Percentiles rank a stretch among this genome's conserved stretches.
Conservation (phyloP, 192 early-diverging fungal genomes). For the Coemansia sp. region DNA sequence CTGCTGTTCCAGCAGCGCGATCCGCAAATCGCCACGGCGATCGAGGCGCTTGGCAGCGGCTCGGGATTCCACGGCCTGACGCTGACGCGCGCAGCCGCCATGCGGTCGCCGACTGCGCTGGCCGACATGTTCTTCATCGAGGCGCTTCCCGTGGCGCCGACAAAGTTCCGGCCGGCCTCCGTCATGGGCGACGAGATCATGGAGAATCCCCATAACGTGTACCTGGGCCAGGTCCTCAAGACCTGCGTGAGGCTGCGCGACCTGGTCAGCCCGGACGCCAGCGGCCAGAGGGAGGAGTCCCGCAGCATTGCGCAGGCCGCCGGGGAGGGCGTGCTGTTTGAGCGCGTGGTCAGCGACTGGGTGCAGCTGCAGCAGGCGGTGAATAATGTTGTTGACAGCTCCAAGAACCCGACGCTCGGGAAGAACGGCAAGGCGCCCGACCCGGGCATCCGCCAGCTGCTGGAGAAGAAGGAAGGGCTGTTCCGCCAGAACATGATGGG, state of each 20-base stretch:
- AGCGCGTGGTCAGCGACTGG: slow-evolving; percentile 59
- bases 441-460: slow-evolving; percentile 90
- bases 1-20: slow-evolving; percentile 80
- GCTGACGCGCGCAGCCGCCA: slow-evolving; percentile 38
- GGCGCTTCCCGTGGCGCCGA: slow-evolving; percentile 86
- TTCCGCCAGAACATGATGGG: slow-evolving; percentile 99
- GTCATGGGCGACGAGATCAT: slow-evolving; percentile 86
- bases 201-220: slow-evolving; percentile 95
- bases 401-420: slow-evolving; percentile 73
- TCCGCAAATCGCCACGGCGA: slow-evolving; percentile 40
- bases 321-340: slow-evolving; percentile 32
- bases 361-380: slow-evolving; percentile 86
- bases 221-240: slow-evolving; percentile 82
- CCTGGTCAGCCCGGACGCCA: slow-evolving; percentile 40
- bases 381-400: slow-evolving; percentile 91
- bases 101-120: slow-evolving; percentile 52
- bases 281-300: slow-evolving; percentile 13
- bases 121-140: slow-evolving; percentile 94
- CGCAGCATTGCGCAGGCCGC: slow-evolving; percentile 27
- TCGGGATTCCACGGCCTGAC: slow-evolving; percentile 9
- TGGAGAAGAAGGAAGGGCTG: slow-evolving; percentile 99
- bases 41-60: slow-evolving; percentile 21
- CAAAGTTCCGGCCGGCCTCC: slow-evolving; percentile 89
- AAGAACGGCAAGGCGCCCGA: slow-evolving; percentile 67
- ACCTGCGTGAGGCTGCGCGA: slow-evolving; percentile 68